A percentile compares a stretch with the other conserved stretches of the same genome.
Conservation (phyloP, 2,329 filamentous ascomycete species). For the Venturia asperata region DNA sequence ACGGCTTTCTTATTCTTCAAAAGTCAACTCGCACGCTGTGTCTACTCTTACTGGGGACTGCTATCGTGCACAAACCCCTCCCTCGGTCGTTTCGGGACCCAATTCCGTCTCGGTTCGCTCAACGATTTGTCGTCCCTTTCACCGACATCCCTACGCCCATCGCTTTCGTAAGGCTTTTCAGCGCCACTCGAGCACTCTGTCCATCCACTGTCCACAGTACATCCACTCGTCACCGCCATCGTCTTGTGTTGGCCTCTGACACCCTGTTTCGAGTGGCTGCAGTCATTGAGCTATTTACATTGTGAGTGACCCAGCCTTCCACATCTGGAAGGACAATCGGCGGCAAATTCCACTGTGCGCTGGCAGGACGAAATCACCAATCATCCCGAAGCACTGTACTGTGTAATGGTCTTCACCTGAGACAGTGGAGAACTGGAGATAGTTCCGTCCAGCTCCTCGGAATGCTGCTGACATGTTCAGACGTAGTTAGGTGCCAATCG, state of each 20-base stretch:
- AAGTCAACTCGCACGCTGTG: not conserved
- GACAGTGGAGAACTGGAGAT: not conserved
- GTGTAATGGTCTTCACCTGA: not conserved
- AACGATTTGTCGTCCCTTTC: not conserved
- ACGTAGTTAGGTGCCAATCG: not conserved
- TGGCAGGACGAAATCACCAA: not conserved
- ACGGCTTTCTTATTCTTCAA: not conserved
- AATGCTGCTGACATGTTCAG: not conserved
- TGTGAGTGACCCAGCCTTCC: not conserved
- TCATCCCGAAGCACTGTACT: not conserved
- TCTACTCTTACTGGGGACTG: not conserved
- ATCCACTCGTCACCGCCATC: not conserved
- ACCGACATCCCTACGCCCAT: not conserved
- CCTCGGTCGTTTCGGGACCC: not conserved
- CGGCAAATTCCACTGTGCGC: not conserved
- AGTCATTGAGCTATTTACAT: not conserved
- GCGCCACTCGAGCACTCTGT: not conserved
- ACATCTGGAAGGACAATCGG: not conserved
- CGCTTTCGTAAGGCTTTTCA: not conserved
- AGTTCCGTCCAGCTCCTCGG: not conserved
- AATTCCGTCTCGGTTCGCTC: not conserved
- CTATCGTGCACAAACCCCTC: constrained; percentile 4
- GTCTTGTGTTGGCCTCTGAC: not conserved
- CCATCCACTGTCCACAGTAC: not conserved
- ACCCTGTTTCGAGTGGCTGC: not conserved